Percentiles rank a stretch among this genome's conserved stretches.
Evolutionary conservation across 371 early-diverging fungal genomes (phyloP).

Genomic region (Rhizopus microsporus): DNA sequence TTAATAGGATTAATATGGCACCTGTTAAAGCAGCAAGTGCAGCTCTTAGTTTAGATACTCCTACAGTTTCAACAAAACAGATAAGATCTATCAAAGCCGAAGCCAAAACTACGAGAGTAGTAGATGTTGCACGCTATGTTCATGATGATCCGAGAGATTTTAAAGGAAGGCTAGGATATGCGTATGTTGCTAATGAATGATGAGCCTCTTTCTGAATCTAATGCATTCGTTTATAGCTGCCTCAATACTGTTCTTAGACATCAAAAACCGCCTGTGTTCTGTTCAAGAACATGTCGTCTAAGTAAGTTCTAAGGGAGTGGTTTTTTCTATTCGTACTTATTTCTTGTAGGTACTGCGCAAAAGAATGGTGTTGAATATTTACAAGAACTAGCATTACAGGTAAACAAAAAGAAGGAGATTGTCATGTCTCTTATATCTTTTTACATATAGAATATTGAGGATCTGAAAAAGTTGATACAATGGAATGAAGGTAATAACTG

Average conservation of each 20-base stretch:
- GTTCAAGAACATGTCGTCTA: slow-evolving; percentile 26
- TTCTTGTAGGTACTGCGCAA: slow-evolving; percentile 33
- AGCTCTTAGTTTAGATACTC: neutral
- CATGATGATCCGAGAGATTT: slow-evolving; percentile 20
- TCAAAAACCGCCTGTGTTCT: slow-evolving; percentile 26
- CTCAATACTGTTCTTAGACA: slow-evolving; percentile 21
- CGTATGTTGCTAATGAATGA: slow-evolving; percentile 9
- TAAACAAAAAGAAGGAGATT: slow-evolving; percentile 3
- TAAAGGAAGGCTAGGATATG: slow-evolving; percentile 29
- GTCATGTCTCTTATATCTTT: neutral
- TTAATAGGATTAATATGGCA: neutral
- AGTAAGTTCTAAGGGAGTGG: slow-evolving; percentile 1
- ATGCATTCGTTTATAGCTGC: slow-evolving; percentile 8
- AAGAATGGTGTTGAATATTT: slow-evolving; percentile 46
- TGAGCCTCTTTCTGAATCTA: neutral
- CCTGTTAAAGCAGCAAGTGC: neutral
- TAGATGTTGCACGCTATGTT: slow-evolving; percentile 12
- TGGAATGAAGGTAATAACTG: slow-evolving; percentile 47
- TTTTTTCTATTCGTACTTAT: neutral
- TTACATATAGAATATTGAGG: slow-evolving; percentile 36
- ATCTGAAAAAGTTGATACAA: slow-evolving; percentile 42
- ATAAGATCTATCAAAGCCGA: neutral
- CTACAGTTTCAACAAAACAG: neutral
- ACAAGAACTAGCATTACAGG: slow-evolving; percentile 40
- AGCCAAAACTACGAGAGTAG: neutral